Evolutionary conservation across 768 basidiomycete species (phyloP).

Genomic region (Pseudohyphozyma bogoriensis): DNA sequence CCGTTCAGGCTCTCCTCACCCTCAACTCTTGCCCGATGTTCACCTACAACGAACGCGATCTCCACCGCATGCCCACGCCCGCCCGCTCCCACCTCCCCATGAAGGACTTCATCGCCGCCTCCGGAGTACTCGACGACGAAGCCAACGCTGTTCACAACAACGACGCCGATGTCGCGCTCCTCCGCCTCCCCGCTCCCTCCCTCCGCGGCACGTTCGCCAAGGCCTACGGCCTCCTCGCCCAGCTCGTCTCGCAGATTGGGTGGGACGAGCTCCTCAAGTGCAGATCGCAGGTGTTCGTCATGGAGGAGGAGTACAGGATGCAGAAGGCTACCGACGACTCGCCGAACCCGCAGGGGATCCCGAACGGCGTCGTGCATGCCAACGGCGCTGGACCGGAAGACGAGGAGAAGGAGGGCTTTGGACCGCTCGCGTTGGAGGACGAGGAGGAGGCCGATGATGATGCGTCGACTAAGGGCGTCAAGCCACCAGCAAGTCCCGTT

Average conservation of each 20-base stretch:
- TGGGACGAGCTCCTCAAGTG: slow-evolving; percentile 98
- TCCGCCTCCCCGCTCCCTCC: slow-evolving; percentile 88
- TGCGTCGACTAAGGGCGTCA: slow-evolving; percentile 58
- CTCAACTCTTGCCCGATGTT: slow-evolving; percentile 99
- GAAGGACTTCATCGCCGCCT: slow-evolving; percentile 70
- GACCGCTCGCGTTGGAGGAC: slow-evolving; percentile 54
- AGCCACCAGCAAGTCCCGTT: slow-evolving; percentile 36
- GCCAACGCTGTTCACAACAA: slow-evolving; percentile 75
- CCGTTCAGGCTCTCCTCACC: slow-evolving; percentile 60
- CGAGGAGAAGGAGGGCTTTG: slow-evolving; percentile 31
- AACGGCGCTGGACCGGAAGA: slow-evolving; percentile 32
- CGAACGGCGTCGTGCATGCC: slow-evolving; percentile 4
- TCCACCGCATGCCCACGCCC: slow-evolving; percentile 72
- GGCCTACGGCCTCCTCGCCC: slow-evolving; percentile 80
- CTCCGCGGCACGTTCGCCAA: slow-evolving; percentile 92
- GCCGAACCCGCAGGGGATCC: background rate
- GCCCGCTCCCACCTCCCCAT: slow-evolving; percentile 75
- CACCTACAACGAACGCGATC: slow-evolving; percentile 92
- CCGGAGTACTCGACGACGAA: slow-evolving; percentile 55
- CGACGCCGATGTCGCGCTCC: slow-evolving; percentile 82
- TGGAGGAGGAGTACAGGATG: slow-evolving; percentile 99
- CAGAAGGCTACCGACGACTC: slow-evolving; percentile 62
- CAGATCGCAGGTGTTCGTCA: slow-evolving; percentile 89
- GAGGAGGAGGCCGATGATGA: slow-evolving; percentile 35
- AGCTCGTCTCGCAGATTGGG: slow-evolving; percentile 84